phyloP scores from a whole-genome alignment of 2,329 filamentous ascomycete genomes.

The Albifimbria verrucaria region DNA sequence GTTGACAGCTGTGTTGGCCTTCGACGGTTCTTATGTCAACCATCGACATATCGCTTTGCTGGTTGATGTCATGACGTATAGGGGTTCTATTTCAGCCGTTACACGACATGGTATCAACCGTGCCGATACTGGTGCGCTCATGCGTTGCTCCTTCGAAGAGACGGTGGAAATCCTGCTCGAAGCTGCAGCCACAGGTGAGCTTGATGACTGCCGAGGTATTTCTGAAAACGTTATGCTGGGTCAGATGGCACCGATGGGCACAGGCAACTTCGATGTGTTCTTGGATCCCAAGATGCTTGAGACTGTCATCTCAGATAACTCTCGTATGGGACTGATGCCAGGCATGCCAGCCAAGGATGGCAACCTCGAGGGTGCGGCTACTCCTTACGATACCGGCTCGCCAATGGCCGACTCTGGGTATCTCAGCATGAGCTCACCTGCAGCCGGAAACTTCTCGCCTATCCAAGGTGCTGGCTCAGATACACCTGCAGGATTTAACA shows the following conservation, averaged over 20 bases:
- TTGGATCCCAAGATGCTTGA: conserved; percentile 94
- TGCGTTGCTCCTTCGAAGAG: conserved; percentile 99
- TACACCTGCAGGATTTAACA: conserved; percentile 61
- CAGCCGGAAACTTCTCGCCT: conserved; percentile 68
- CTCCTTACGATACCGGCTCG: conserved; percentile 88
- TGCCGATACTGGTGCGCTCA: conserved; percentile 93
- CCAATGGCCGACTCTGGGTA: conserved; percentile 72
- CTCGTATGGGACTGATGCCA: conserved; percentile 76
- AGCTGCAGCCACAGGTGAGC: conserved; percentile 87
- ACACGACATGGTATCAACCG: conserved; percentile 98
- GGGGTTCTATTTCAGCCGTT: conserved; percentile 90
- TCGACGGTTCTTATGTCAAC: conserved; percentile 99
- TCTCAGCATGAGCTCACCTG: conserved; percentile 60
- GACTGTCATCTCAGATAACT: conserved; percentile 90
- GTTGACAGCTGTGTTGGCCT: conserved; percentile 87
- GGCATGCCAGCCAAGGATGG: conserved; percentile 74
- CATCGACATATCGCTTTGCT: conserved; percentile 94
- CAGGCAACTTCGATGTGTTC: conserved; percentile 90
- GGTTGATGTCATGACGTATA: conserved; percentile 96
- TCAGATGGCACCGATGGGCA: conserved; percentile 94
- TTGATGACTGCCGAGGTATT: conserved; percentile 96
- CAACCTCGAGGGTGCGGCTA: conserved; percentile 78
- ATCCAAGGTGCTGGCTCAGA: conserved; percentile 75
- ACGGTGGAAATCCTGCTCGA: conserved; percentile 98
- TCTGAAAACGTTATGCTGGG: conserved; percentile 99